A percentile compares a stretch with the other conserved stretches of the same genome.
Evolutionary conservation across 805 yeast species (phyloP).

Genomic region (Limtongia smithiae): DNA sequence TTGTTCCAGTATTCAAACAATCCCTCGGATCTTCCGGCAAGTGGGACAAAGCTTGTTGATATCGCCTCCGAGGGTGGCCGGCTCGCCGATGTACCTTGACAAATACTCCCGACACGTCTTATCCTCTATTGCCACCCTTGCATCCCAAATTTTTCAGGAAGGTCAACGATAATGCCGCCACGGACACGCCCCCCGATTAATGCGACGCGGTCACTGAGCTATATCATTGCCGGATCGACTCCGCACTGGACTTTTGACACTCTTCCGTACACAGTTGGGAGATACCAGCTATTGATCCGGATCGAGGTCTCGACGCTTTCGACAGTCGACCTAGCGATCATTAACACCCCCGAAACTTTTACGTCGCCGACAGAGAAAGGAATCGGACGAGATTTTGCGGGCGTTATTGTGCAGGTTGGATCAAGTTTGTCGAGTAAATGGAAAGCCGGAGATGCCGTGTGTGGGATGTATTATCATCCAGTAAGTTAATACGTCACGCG

Average conservation of each 20-base stretch:
- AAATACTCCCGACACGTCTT: no score
- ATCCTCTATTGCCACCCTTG: no score
- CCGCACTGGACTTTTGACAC: slow-evolving; percentile 25
- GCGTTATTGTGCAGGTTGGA: slow-evolving; percentile 57
- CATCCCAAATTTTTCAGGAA: no score
- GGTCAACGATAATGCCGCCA: no score
- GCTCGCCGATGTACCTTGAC: no score
- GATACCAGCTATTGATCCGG: slow-evolving; percentile 52
- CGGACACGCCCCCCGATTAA: not conserved
- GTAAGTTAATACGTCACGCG: slow-evolving; percentile 11
- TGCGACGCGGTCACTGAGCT: slow-evolving; percentile 26
- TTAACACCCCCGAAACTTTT: slow-evolving; percentile 47
- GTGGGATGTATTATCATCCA: slow-evolving; percentile 55
- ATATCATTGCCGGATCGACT: slow-evolving; percentile 20
- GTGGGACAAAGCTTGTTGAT: no score
- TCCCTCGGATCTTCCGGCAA: no score
- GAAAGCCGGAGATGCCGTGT: slow-evolving; percentile 59
- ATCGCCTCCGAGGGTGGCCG: no score
- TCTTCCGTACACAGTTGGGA: slow-evolving; percentile 48
- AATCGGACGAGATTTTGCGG: slow-evolving; percentile 68
- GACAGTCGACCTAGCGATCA: slow-evolving; percentile 61
- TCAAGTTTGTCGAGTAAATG: slow-evolving; percentile 39
- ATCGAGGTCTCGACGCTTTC: slow-evolving; percentile 59
- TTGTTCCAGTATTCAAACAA: no score
- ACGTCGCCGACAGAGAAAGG: slow-evolving; percentile 54